A percentile compares a stretch with the other conserved stretches of the same genome.
phyloP scores from a whole-genome alignment of 1,284 basidiomycete genomes.

The Rhodotorula mucilaginosa region DNA sequence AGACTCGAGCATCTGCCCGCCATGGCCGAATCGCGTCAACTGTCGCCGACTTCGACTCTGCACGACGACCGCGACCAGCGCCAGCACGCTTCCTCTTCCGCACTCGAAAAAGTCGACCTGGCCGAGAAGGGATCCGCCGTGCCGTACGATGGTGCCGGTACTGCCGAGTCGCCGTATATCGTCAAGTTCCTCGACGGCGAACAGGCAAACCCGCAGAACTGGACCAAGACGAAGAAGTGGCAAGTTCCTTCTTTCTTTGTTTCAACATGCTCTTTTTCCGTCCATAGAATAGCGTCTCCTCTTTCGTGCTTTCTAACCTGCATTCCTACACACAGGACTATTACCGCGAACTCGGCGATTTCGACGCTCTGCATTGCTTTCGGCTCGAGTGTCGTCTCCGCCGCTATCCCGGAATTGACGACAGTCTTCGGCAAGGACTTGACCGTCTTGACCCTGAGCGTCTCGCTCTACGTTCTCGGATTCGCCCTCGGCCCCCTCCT shows the following conservation, averaged over 20 bases:
- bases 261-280: neutral
- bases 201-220: conserved; percentile 33
- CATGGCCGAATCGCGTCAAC: conserved; percentile 4
- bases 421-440: conserved; percentile 54
- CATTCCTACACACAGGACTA: neutral
- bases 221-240: conserved; percentile 17
- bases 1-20: neutral
- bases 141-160: conserved; percentile 33
- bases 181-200: conserved; percentile 33
- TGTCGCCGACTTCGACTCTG: conserved; percentile 21
- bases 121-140: conserved; percentile 4
- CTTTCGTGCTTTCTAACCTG: neutral
- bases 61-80: conserved; percentile 8
- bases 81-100: neutral
- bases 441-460: conserved; percentile 41
- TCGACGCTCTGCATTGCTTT: conserved; percentile 54
- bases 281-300: neutral
- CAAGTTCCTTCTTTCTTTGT: conserved; percentile 2
- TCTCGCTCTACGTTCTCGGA: conserved; percentile 51
- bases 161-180: conserved; percentile 28
- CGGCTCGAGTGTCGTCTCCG: conserved; percentile 44
- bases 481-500: conserved; percentile 26
- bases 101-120: neutral
- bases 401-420: conserved; percentile 55
- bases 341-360: conserved; percentile 23